A percentile compares a stretch with the other conserved stretches of the same genome.
These are phyloP conservation scores for Stagonosporopsis tanaceti DNA, from an alignment of 2,329 filamentous ascomycete genomes.

Conservation along the genomic window DNA sequence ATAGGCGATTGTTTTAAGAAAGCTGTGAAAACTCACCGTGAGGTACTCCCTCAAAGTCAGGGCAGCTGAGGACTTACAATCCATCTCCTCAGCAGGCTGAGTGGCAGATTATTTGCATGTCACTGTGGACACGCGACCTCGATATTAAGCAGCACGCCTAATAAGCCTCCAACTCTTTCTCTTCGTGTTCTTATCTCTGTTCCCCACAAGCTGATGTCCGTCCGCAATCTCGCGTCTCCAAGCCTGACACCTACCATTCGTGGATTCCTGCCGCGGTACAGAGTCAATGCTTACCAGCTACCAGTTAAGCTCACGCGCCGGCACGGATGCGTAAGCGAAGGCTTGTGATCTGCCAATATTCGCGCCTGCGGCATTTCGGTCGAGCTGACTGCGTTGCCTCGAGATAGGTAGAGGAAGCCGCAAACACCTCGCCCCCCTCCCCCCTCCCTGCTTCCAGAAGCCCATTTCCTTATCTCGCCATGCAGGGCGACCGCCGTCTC, in stretches of 20 bases:
- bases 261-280: constrained; percentile 6
- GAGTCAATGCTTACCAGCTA: not conserved
- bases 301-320: constrained; percentile 13
- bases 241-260: constrained; percentile 1
- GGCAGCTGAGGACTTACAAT: not conserved
- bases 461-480: not conserved
- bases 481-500: constrained; percentile 7
- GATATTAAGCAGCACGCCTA: constrained; percentile 3
- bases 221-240: constrained; percentile 3
- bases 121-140: not conserved
- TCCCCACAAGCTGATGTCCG: constrained; percentile 10
- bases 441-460: constrained; percentile 17
- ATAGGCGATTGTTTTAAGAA: no score
- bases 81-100: no score
- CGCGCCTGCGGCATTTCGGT: not conserved
- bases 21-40: not conserved
- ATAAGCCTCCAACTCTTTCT: not conserved
- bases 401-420: not conserved
- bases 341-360: constrained; percentile 9
- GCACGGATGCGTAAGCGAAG: constrained; percentile 18
- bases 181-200: constrained; percentile 19
- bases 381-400: not conserved
- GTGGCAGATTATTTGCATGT: not conserved
- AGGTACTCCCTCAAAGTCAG: not conserved
- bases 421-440: not conserved